Conservation (phyloP, 1,284 basidiomycete genomes). For the Pterulicium gracile region DNA sequence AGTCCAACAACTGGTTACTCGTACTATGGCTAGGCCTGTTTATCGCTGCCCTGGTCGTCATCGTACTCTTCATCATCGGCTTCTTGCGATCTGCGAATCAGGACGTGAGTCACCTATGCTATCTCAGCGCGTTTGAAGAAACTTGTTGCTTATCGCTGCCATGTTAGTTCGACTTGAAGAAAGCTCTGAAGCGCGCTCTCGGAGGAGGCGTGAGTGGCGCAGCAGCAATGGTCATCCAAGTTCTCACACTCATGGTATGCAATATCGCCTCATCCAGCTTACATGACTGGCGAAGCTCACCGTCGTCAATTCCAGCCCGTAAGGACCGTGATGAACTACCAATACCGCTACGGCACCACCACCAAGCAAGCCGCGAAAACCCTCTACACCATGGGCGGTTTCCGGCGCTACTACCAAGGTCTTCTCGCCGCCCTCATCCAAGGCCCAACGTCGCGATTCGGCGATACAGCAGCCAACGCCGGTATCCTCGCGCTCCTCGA, state of each 20-base stretch:
- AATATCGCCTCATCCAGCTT: constrained; percentile 8
- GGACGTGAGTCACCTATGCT: constrained; percentile 1
- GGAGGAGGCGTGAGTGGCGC: constrained; percentile 84
- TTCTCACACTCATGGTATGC: constrained; percentile 69
- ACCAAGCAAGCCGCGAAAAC: constrained; percentile 54
- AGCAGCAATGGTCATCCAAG: constrained; percentile 86
- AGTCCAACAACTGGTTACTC: neutral
- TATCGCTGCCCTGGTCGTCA: constrained; percentile 1
- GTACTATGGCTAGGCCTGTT: neutral
- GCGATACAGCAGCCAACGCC: constrained; percentile 80
- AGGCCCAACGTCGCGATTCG: constrained; percentile 71
- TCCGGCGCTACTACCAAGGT: constrained; percentile 74
- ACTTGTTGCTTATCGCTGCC: too few relatives aligned
- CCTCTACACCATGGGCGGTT: constrained; percentile 72
- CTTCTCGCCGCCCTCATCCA: constrained; percentile 73
- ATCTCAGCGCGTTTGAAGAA: too few relatives aligned
- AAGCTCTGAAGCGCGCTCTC: constrained; percentile 67
- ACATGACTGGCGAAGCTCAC: neutral
- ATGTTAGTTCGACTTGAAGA: constrained; percentile 64
- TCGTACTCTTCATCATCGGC: neutral
- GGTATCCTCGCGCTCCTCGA: constrained; percentile 70
- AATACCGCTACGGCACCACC: constrained; percentile 74
- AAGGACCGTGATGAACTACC: constrained; percentile 88
- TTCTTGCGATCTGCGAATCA: neutral
- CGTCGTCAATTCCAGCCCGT: constrained; percentile 35